A percentile compares a stretch with the other conserved stretches of the same genome.
Conservation (phyloP, 2,329 filamentous ascomycete species). For the Whalleya microplaca region DNA sequence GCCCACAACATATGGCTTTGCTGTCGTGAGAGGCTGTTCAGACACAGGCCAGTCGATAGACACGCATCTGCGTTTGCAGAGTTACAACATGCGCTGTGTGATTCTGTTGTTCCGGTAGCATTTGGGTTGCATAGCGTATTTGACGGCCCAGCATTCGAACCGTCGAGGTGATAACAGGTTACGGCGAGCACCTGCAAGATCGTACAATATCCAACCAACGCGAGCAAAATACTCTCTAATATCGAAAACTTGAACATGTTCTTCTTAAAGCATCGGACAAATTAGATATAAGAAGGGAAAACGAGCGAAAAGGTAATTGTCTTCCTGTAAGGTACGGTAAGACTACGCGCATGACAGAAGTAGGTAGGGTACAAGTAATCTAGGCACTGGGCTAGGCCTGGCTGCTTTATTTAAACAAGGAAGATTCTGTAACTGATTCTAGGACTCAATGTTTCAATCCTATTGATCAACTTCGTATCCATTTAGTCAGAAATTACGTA, state of each 20-base stretch:
- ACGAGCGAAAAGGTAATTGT: conserved; percentile 3
- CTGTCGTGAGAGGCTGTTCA: conserved; percentile 22
- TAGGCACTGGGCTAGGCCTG: no score
- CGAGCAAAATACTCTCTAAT: conserved; percentile 3
- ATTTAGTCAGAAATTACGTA: no score
- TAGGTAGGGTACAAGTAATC: background rate
- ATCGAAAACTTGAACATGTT: conserved; percentile 8
- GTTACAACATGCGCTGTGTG: conserved; percentile 30
- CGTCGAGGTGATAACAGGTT: conserved; percentile 25
- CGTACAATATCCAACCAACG: conserved; percentile 10
- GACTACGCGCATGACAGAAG: no score
- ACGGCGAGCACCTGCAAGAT: conserved; percentile 15
- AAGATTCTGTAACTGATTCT: no score
- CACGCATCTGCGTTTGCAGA: conserved; percentile 26
- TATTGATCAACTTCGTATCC: no score
- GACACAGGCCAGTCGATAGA: conserved; percentile 28
- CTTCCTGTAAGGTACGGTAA: background rate
- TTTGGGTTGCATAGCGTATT: conserved; percentile 24
- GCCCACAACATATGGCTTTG: conserved; percentile 25
- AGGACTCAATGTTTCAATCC: no score
- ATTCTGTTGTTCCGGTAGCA: conserved; percentile 19
- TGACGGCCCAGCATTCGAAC: conserved; percentile 15
- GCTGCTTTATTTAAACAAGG: no score
- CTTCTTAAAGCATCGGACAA: background rate
- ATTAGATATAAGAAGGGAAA: background rate